phyloP scores from a whole-genome alignment of 345 rosid genomes.

The Carallia pectinifolia region DNA sequence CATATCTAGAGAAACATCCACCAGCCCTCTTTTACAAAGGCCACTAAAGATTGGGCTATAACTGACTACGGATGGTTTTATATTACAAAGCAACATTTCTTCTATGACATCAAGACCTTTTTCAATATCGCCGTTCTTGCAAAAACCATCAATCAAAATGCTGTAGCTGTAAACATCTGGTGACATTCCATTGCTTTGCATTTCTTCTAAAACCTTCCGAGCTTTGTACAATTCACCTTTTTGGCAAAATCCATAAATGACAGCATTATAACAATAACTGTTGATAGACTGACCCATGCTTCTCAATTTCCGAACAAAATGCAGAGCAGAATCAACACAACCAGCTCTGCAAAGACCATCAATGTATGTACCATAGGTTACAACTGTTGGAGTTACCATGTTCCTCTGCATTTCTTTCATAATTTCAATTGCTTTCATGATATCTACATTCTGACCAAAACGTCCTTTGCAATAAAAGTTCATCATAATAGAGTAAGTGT shows the following conservation, averaged over 20 bases:
- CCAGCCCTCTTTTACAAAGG: conserved; percentile 36
- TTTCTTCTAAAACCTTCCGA: conserved; percentile 43
- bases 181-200: conserved; percentile 33
- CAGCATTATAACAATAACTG: conserved; percentile 49
- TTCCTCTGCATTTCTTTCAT: conserved; percentile 42
- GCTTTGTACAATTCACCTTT: conserved; percentile 39
- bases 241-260: conserved; percentile 52
- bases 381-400: conserved; percentile 36
- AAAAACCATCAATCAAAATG: conserved; percentile 48
- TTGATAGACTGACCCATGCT: conserved; percentile 26
- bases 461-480: conserved; percentile 39
- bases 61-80: conserved; percentile 42
- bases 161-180: conserved; percentile 52
- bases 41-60: conserved; percentile 35
- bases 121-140: conserved; percentile 39
- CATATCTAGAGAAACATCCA: conserved; percentile 22
- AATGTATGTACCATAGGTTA: conserved; percentile 42
- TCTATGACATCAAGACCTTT: conserved; percentile 37
- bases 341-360: conserved; percentile 49
- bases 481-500: conserved; percentile 51
- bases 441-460: conserved; percentile 22
- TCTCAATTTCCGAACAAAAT: conserved; percentile 26
- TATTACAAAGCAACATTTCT: conserved; percentile 34
- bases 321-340: conserved; percentile 32
- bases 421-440: conserved; percentile 28